Percentiles rank a stretch among this genome's conserved stretches.
Conservation (phyloP, 805 yeast species). For the Myxozyma neglecta region DNA sequence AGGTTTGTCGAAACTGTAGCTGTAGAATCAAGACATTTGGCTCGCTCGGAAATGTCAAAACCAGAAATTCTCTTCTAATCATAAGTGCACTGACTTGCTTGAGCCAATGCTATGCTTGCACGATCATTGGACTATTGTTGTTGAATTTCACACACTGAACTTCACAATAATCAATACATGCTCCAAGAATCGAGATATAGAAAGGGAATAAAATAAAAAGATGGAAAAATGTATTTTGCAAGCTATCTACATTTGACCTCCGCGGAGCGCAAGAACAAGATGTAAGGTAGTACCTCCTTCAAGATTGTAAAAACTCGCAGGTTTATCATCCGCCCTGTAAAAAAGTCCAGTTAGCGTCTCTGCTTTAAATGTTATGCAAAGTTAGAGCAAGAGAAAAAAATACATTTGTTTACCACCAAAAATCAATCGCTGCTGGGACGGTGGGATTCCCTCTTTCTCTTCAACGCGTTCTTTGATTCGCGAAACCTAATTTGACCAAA, state of each 20-base stretch:
- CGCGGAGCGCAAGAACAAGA: slow-evolving; percentile 87
- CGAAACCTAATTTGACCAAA: slow-evolving; percentile 44
- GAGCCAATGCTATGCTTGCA: no score
- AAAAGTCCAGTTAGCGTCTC: no score
- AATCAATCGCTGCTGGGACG: slow-evolving; percentile 88
- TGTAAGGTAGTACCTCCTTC: slow-evolving; percentile 85
- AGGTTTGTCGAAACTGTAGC: no score
- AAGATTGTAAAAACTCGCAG: slow-evolving; percentile 71
- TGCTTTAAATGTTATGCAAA: neutral
- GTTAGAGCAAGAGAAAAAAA: neutral
- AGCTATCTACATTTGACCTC: slow-evolving; percentile 51
- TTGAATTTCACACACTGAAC: no score
- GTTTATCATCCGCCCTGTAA: slow-evolving; percentile 66
- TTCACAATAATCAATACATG: no score
- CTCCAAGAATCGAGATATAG: no score
- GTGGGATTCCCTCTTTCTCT: slow-evolving; percentile 96
- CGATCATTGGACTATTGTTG: no score
- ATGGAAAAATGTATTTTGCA: neutral
- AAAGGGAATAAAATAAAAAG: neutral
- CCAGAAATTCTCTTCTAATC: no score
- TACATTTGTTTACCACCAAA: slow-evolving; percentile 88
- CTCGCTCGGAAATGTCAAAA: no score
- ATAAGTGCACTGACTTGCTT: no score
- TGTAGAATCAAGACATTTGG: no score
- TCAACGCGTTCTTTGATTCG: slow-evolving; percentile 88